Base-by-base conservation (phyloP, 1,284 basidiomycete species). In the Papiliotrema terrestris region DNA sequence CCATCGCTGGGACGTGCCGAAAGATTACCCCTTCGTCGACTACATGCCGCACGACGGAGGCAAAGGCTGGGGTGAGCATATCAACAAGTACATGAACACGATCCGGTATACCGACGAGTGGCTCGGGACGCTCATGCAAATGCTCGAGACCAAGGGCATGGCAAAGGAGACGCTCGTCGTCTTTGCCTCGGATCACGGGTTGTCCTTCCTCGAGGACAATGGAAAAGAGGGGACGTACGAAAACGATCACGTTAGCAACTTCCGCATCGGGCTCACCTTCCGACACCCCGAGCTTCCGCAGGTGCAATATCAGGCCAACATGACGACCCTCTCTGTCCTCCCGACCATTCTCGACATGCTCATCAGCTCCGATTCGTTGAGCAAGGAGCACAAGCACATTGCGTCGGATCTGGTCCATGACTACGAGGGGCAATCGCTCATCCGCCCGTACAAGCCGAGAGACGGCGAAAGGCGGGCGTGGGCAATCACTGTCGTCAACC, bases 111-210 rank as follows among this genome's bases (percentile, higher is more conserved):
- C 45, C 41, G 54, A 55, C 25, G 42, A 50, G 22, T 55, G 54
- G 54, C 35, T 55, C 2, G 54, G 35, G 36, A 55, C 49, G 41
- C 39, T 55, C 8, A 43, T 55, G 8, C 13, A 29, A 29, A 19
- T 44, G 42, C 44, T 55, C 13, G 54, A 51, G 25, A 49, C 51
- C 20, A 43, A 51, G 25, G 36, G 23, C 1, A 50, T 55, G n/a
- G 54, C 54, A 36, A 55, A 55, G 23, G 49, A 55, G 48, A 55
- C 54, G 4, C 44, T 55, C 17, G 35, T 55, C 43, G 54, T 55
- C 19, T 50, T 55, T 20, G 45, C 32, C 8, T 35, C 43, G 13
- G 54, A 55, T 39, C 54, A 55, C 29, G 54, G 54, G 8, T 35
- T 55, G 14, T 51, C 49, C 1, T 51, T 55, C 20, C 19, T 35